Evolutionary conservation across 306 rosid genomes (phyloP), one percentile per base, ranked within the genome.

Genomic region (Luffa aegyptiaca): DNA sequence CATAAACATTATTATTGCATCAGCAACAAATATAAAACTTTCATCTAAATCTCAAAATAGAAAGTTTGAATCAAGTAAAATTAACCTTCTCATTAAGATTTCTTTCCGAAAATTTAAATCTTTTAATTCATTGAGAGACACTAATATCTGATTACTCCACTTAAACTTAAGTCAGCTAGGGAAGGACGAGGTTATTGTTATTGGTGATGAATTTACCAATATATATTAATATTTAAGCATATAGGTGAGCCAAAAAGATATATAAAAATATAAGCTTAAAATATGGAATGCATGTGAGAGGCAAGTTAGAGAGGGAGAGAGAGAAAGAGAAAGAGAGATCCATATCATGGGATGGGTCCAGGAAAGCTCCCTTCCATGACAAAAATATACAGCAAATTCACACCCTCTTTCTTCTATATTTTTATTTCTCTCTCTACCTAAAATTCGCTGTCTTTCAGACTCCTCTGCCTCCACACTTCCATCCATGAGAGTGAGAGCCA

Each of bases 401-500:
- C 65, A 79, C 82, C 75, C 41, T 80, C 73, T 80, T 49, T 0
- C n/a, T 78, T 55, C 6, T 17, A 1, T 16, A 16, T 65, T 5
- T 35, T 3, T 10, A 4, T 84, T 36, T 84, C 83, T 69, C 85
- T 78, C 56, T 41, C 69, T 77, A 72, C 78, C 63, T 75, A 52
- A 74, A 51, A 74, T 74, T 74, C 62, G 78, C 78, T 74, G 78
- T 74, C 78, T 74, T 74, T 74, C 78, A 51, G 78, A 51, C 31
- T 5, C 79, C 81, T 84, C 84, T 86, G 52, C 78, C 56, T 8
- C 20, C 35, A 11, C 77, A 73, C 83, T 88, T 85, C 26, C 36
- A 57, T 49, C 83, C 96, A 90, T 94, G 91, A 92, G 92, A 90
- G 93, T 94, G 94, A 92, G 97, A 92, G 94, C 94, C 94, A 85